Evolutionary conservation across 2,329 filamentous ascomycete genomes (phyloP).

Genomic region (Talaromyces sp.): DNA sequence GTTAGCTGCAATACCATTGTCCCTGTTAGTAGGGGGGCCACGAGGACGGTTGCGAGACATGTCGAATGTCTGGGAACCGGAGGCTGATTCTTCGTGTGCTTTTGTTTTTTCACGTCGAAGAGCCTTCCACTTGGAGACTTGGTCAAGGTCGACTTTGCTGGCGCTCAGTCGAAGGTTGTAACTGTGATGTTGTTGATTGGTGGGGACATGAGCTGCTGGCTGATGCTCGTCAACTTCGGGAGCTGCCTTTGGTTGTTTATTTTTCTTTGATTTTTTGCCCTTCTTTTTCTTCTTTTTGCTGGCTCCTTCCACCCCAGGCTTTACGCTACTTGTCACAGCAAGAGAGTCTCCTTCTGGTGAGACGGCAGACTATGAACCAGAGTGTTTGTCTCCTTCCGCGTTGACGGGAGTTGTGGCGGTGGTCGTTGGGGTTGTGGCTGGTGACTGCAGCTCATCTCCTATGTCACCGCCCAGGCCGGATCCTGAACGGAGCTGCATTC

Average conservation of each 20-base stretch:
- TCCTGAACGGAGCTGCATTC: slow-evolving; percentile 2
- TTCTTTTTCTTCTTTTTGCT: slow-evolving; percentile 8
- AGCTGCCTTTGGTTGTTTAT: background rate
- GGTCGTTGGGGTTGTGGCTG: slow-evolving; percentile 13
- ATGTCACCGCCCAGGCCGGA: background rate
- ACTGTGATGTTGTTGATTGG: background rate
- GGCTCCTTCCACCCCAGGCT: background rate
- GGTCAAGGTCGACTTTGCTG: slow-evolving; percentile 23
- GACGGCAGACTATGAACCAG: background rate
- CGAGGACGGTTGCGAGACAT: slow-evolving; percentile 46
- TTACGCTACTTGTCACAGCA: background rate
- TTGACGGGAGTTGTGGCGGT: slow-evolving; percentile 6
- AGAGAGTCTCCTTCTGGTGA: background rate
- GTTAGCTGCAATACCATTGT: slow-evolving; percentile 44
- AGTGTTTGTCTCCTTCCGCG: background rate
- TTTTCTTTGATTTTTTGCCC: background rate
- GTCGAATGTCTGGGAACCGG: background rate
- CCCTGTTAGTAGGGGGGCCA: slow-evolving; percentile 35
- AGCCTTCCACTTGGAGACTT: slow-evolving; percentile 30
- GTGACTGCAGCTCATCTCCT: background rate
- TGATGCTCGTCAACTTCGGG: slow-evolving; percentile 3
- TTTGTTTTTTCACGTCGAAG: slow-evolving; percentile 23
- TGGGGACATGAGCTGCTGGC: slow-evolving; percentile 3
- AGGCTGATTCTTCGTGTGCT: slow-evolving; percentile 8
- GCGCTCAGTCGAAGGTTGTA: slow-evolving; percentile 25